Conservation (phyloP, 441 rosid genomes). For the Flueggea neowawraea region DNA sequence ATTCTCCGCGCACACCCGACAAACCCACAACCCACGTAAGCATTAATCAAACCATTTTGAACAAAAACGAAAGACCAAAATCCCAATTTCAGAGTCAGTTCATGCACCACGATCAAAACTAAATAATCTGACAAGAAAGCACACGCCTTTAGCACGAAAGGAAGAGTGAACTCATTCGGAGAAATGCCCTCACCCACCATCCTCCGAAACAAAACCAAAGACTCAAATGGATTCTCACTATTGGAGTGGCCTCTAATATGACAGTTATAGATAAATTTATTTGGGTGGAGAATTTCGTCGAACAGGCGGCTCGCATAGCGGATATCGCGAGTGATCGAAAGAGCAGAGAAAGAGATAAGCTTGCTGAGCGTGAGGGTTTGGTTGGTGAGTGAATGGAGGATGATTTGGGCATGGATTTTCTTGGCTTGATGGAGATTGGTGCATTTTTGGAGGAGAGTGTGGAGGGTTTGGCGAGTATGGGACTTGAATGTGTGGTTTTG, state of each 20-base stretch:
- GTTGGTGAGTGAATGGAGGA: slow-evolving; percentile 16
- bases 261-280: slow-evolving; percentile 29
- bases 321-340: slow-evolving; percentile 15
- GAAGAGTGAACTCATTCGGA: slow-evolving; percentile 42
- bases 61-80: slow-evolving; percentile 23
- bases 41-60: slow-evolving; percentile 46
- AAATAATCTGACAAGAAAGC: slow-evolving; percentile 13
- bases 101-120: slow-evolving; percentile 24
- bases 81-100: slow-evolving; percentile 23
- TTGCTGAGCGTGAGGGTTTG: slow-evolving; percentile 26
- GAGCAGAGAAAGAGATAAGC: slow-evolving; percentile 24
- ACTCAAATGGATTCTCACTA: slow-evolving; percentile 21
- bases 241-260: slow-evolving; percentile 27
- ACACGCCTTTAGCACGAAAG: slow-evolving; percentile 43
- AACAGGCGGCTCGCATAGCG: slow-evolving; percentile 23
- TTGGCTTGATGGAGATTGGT: slow-evolving; percentile 18
- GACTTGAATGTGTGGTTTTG: slow-evolving; percentile 14
- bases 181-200: slow-evolving; percentile 25
- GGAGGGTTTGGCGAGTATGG: slow-evolving; percentile 15
- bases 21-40: slow-evolving; percentile 60
- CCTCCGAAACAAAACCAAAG: slow-evolving; percentile 19
- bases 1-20: slow-evolving; percentile 47
- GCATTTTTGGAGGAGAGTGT: slow-evolving; percentile 16
- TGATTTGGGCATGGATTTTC: slow-evolving; percentile 27
- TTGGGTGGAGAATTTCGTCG: slow-evolving; percentile 18